A percentile compares a stretch with the other conserved stretches of the same genome.
Evolutionary conservation across 371 early-diverging fungal genomes (phyloP).

Genomic region (Chytridium lagenaria): DNA sequence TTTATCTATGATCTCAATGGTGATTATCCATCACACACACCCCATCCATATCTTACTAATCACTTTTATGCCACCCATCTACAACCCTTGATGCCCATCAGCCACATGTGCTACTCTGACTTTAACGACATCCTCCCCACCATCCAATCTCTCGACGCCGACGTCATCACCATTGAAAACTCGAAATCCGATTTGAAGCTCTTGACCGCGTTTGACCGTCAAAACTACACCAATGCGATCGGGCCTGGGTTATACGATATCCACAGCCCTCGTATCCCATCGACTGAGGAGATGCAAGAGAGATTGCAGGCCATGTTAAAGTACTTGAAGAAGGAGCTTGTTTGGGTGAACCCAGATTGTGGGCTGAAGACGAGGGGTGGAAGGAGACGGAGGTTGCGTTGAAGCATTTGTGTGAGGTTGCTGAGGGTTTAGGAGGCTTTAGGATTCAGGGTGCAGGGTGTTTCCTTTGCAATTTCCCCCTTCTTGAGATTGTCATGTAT

Average conservation of each 20-base stretch:
- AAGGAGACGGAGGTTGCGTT: conserved; percentile 66
- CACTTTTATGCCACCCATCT: too few species aligned
- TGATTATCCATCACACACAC: too few species aligned
- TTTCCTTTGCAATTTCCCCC: too few species aligned
- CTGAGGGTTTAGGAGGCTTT: too few species aligned
- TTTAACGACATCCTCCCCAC: conserved; percentile 96
- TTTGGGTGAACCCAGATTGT: conserved; percentile 98
- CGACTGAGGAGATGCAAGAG: conserved; percentile 83
- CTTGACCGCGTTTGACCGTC: conserved; percentile 80
- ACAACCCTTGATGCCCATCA: too few species aligned
- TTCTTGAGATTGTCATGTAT: too few species aligned
- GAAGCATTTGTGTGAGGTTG: too few species aligned
- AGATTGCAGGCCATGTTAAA: conserved; percentile 77
- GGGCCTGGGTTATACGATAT: conserved; percentile 98
- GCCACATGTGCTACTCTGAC: conserved; percentile 90
- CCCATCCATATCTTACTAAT: too few species aligned
- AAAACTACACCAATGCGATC: conserved; percentile 85
- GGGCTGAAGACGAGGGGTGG: conserved; percentile 97
- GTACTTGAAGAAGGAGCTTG: conserved; percentile 57
- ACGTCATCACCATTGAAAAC: conserved; percentile 97
- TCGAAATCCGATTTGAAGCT: conserved; percentile 95
- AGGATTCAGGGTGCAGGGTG: too few species aligned
- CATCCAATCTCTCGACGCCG: conserved; percentile 68
- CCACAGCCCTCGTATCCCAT: conserved; percentile 88
- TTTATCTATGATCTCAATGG: too few species aligned